Percentiles rank a stretch among this genome's conserved stretches.
Evolutionary conservation across 352 stramenopile species (phyloP).

Genomic region (Phytophthora multivora): DNA sequence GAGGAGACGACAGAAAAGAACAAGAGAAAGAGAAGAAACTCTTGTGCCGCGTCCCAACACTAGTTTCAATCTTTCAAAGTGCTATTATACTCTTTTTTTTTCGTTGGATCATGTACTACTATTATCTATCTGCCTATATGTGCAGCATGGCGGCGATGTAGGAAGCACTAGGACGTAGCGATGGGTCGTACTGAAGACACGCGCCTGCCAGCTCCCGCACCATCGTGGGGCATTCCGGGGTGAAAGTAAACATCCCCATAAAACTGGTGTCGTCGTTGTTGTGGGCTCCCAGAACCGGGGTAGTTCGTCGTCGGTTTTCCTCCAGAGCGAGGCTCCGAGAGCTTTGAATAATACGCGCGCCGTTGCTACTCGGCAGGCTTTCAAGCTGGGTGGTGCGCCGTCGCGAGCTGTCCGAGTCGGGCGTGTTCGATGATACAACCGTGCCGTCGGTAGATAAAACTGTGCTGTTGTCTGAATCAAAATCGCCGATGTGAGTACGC

Average conservation of each 20-base stretch:
- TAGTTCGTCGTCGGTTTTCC: conserved; percentile 39
- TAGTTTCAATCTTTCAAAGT: not conserved
- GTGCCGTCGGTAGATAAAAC: conserved; percentile 38
- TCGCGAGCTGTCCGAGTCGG: conserved; percentile 25
- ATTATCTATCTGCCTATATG: conserved; percentile 33
- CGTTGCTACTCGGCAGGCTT: conserved; percentile 23
- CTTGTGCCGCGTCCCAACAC: conserved; percentile 12
- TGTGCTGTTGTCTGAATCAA: conserved; percentile 31
- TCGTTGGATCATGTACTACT: conserved; percentile 16
- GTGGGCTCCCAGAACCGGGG: conserved; percentile 22
- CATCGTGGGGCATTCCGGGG: conserved; percentile 58
- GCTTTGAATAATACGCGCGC: conserved; percentile 21
- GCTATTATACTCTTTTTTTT: conserved; percentile 41
- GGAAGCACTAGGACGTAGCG: conserved; percentile 67
- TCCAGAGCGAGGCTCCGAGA: conserved; percentile 30
- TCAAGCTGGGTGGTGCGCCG: conserved; percentile 41
- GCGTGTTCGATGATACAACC: conserved; percentile 27
- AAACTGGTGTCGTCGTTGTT: conserved; percentile 47
- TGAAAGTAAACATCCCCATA: conserved; percentile 72
- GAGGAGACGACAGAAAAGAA: conserved; percentile 17
- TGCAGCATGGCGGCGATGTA: conserved; percentile 81
- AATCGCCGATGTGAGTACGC: conserved; percentile 46
- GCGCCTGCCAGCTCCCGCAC: conserved; percentile 62
- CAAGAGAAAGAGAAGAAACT: not conserved
- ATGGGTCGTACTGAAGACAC: conserved; percentile 76